Percentiles rank a stretch among this genome's conserved stretches.
These are phyloP conservation scores for Coniochaeta prunicola DNA, from an alignment of 2,329 filamentous ascomycete genomes.

Conservation along the genomic window DNA sequence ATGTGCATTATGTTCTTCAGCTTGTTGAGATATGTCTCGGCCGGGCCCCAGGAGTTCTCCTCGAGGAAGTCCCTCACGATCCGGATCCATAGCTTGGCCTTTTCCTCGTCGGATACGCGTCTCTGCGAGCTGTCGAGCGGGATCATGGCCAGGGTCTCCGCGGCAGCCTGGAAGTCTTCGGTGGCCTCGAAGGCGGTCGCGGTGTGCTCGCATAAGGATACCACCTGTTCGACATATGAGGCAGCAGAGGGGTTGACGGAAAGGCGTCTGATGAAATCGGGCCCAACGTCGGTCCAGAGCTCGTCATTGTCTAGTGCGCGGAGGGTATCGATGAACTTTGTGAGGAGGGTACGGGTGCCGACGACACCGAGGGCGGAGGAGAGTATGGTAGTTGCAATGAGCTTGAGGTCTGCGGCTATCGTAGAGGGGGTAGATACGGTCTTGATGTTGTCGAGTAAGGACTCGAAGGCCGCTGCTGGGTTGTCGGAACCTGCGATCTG, in stretches of 20 bases:
- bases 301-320: constrained; percentile 51
- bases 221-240: constrained; percentile 80
- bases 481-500: constrained; percentile 7
- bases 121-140: constrained; percentile 86
- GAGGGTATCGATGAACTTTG: constrained; percentile 38
- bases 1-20: constrained; percentile 87
- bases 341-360: constrained; percentile 17
- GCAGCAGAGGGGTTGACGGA: constrained; percentile 47
- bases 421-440: constrained; percentile 11
- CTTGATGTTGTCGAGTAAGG: constrained; percentile 15
- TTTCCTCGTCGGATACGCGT: constrained; percentile 72
- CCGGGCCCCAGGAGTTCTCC: constrained; percentile 80
- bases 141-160: constrained; percentile 72
- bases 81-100: constrained; percentile 81
- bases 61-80: constrained; percentile 93
- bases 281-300: constrained; percentile 68
- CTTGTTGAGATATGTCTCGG: constrained; percentile 85
- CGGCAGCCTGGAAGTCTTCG: constrained; percentile 74
- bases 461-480: constrained; percentile 11
- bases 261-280: constrained; percentile 63
- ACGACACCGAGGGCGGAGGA: constrained; percentile 17
- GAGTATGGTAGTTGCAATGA: constrained; percentile 15
- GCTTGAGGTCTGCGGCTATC: constrained; percentile 14
- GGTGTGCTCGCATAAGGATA: constrained; percentile 69
- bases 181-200: constrained; percentile 76